Percentiles rank a stretch among this genome's conserved stretches.
phyloP scores from a whole-genome alignment of 2,329 filamentous ascomycete species.

The Colletotrichum falcatum region DNA sequence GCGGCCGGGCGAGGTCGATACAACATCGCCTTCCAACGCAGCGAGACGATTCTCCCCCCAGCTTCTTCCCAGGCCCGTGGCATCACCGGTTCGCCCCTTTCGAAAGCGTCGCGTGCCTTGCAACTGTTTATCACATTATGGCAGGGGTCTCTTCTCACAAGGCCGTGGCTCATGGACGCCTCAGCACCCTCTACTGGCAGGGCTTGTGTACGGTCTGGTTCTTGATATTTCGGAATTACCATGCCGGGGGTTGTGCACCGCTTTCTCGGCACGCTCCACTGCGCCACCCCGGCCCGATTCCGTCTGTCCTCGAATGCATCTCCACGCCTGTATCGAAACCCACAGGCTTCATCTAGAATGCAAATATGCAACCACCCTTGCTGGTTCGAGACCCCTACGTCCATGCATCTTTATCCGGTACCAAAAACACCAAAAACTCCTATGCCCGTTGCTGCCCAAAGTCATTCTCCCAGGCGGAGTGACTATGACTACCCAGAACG shows the following conservation, averaged over 20 bases:
- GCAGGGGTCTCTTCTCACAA: neutral
- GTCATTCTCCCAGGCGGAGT: constrained; percentile 2
- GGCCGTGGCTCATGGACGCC: neutral
- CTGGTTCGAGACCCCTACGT: constrained; percentile 26
- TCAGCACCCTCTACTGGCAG: constrained; percentile 19
- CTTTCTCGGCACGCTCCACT: constrained; percentile 1
- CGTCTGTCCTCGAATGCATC: constrained; percentile 12
- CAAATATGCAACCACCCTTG: constrained; percentile 9
- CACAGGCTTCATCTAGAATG: constrained; percentile 33
- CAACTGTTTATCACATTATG: neutral
- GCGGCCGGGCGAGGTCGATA: neutral
- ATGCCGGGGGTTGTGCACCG: neutral
- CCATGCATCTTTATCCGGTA: constrained; percentile 22
- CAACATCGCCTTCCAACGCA: neutral
- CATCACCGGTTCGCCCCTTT: neutral
- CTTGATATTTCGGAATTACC: constrained; percentile 8
- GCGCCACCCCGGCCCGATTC: constrained; percentile 2
- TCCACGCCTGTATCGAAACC: constrained; percentile 21
- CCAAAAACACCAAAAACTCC: constrained; percentile 22
- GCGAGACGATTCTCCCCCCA: neutral
- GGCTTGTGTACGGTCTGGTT: constrained; percentile 18
- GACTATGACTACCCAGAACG: constrained; percentile 23
- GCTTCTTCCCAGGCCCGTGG: neutral
- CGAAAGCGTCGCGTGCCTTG: neutral
- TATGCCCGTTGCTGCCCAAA: constrained; percentile 21